Evolutionary conservation across 1,284 basidiomycete species (phyloP).

Genomic region (Ceratobasidium sp.): DNA sequence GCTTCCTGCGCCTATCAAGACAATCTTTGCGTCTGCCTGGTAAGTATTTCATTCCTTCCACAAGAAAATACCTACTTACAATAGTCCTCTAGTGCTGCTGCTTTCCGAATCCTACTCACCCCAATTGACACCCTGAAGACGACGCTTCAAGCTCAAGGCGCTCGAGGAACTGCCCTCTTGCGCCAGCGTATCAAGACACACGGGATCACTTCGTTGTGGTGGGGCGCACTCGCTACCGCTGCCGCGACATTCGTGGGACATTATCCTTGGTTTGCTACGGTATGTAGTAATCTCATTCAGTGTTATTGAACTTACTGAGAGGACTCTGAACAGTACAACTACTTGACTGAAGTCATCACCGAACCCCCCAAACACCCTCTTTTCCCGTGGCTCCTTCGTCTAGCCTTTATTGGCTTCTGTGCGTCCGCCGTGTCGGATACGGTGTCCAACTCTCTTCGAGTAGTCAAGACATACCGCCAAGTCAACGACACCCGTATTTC

Average conservation of each 20-base stretch:
- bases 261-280: slow-evolving; percentile 70
- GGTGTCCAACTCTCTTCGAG: slow-evolving; percentile 87
- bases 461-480: slow-evolving; percentile 93
- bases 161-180: slow-evolving; percentile 74
- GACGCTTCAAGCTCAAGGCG: slow-evolving; percentile 90
- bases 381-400: slow-evolving; percentile 74
- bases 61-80: slow-evolving; percentile 44
- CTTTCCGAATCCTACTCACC: slow-evolving; percentile 79
- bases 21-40: slow-evolving; percentile 77
- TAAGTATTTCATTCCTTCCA: slow-evolving; percentile 66
- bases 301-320: background rate
- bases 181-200: slow-evolving; percentile 77
- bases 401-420: slow-evolving; percentile 88
- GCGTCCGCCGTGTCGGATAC: slow-evolving; percentile 87
- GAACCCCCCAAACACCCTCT: slow-evolving; percentile 62
- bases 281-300: slow-evolving; percentile 37
- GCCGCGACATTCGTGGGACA: slow-evolving; percentile 93
- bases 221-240: slow-evolving; percentile 88
- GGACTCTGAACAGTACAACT: slow-evolving; percentile 73
- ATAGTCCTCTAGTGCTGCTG: slow-evolving; percentile 54
- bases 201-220: slow-evolving; percentile 87
- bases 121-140: slow-evolving; percentile 94
- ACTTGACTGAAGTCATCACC: slow-evolving; percentile 75
- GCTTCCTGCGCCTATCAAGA: slow-evolving; percentile 75
- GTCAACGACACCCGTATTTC: slow-evolving; percentile 83